A percentile compares a stretch with the other conserved stretches of the same genome.
Evolutionary conservation across 345 rosid genomes (phyloP).

Genomic region (Salix brachista): DNA sequence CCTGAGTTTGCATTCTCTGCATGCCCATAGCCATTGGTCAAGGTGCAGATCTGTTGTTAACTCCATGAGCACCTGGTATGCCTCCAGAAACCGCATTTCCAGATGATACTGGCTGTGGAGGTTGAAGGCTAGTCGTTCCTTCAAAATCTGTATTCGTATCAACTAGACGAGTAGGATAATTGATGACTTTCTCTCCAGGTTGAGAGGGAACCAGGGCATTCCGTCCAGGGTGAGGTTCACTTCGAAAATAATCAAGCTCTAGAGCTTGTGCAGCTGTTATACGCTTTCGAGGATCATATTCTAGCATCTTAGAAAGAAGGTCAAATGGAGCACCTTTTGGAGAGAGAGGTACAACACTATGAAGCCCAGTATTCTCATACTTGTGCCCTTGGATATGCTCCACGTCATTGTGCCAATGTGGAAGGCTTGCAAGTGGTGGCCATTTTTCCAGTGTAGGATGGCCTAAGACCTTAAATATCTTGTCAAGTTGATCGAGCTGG

Average conservation of each 20-base stretch:
- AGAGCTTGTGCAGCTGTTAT: constrained; percentile 96
- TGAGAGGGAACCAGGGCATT: constrained; percentile 78
- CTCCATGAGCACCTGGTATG: constrained; percentile 55
- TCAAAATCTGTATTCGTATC: constrained; percentile 87
- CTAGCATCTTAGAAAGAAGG: constrained; percentile 88
- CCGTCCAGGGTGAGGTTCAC: constrained; percentile 79
- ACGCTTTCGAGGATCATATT: constrained; percentile 85
- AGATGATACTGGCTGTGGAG: constrained; percentile 63
- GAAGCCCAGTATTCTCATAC: constrained; percentile 65
- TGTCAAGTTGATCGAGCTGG: constrained; percentile 96
- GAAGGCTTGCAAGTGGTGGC: constrained; percentile 80
- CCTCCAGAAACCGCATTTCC: constrained; percentile 55
- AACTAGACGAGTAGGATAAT: constrained; percentile 82
- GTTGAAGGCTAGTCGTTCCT: constrained; percentile 88
- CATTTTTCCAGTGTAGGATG: constrained; percentile 95
- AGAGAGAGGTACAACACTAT: constrained; percentile 62
- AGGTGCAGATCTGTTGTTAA: constrained; percentile 58
- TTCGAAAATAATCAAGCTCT: constrained; percentile 82
- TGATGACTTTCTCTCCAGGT: constrained; percentile 76
- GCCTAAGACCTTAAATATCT: constrained; percentile 94
- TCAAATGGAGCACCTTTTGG: constrained; percentile 64
- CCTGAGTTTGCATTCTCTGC: constrained; percentile 81
- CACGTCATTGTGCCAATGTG: constrained; percentile 73
- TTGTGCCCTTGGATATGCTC: constrained; percentile 84
- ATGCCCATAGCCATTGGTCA: constrained; percentile 63